Conservation (phyloP, 768 basidiomycete genomes). For the Lyophyllum atratum region DNA sequence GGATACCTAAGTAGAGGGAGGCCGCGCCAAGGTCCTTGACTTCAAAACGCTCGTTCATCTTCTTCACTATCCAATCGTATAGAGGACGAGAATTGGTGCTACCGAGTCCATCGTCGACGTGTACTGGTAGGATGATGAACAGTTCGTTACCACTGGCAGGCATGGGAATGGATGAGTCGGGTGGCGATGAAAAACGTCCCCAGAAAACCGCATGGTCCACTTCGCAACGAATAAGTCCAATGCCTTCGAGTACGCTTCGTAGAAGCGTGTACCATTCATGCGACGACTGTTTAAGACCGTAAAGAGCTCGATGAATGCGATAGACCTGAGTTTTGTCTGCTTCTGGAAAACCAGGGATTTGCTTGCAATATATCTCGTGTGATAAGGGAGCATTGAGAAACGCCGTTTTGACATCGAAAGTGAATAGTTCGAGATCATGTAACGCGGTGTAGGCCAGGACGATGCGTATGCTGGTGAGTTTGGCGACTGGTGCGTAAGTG, state of each 20-base stretch:
- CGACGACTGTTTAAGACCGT: background rate
- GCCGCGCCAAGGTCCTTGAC: background rate
- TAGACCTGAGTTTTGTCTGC: conserved; percentile 12
- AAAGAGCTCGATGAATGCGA: conserved; percentile 9
- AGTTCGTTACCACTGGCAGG: conserved; percentile 12
- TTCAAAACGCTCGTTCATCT: conserved; percentile 10
- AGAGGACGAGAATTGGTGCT: conserved; percentile 18
- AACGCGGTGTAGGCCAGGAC: conserved; percentile 26
- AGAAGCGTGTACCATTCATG: background rate
- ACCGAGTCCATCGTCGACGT: conserved; percentile 27
- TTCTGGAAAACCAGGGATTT: conserved; percentile 21
- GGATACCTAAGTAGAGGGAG: background rate
- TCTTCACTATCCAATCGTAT: conserved; percentile 19
- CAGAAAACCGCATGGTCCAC: conserved; percentile 28
- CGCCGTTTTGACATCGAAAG: conserved; percentile 29
- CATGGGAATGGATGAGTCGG: conserved; percentile 16
- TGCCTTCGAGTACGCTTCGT: conserved; percentile 5
- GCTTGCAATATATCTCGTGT: conserved; percentile 21
- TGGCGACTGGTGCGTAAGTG: conserved; percentile 32
- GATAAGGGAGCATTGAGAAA: conserved; percentile 26
- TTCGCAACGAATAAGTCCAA: conserved; percentile 20
- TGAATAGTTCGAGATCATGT: conserved; percentile 21
- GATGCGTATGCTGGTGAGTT: conserved; percentile 20
- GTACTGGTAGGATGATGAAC: conserved; percentile 21
- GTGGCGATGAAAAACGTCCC: conserved; percentile 19